Conservation (phyloP, 768 basidiomycete species). For the Rubroboletus pulcherrimus region DNA sequence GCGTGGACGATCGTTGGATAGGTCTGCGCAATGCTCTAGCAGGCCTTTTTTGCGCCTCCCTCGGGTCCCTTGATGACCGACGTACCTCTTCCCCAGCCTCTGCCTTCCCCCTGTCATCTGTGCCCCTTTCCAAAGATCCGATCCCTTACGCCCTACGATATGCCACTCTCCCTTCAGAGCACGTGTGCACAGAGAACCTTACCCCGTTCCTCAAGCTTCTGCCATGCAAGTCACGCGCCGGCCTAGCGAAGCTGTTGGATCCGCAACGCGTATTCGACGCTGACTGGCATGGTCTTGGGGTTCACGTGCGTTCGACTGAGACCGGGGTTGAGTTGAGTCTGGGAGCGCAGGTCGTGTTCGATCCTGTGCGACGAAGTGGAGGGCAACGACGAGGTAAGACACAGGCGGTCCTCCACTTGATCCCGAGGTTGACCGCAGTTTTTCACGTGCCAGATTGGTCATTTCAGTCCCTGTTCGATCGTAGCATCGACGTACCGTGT, state of each 20-base stretch:
- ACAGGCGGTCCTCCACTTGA: neutral
- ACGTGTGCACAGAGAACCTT: slow-evolving; percentile 96
- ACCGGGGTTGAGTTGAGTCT: slow-evolving; percentile 63
- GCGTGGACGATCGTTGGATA: slow-evolving; percentile 76
- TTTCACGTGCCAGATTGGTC: slow-evolving; percentile 60
- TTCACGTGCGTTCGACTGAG: slow-evolving; percentile 67
- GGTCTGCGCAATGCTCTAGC: slow-evolving; percentile 85
- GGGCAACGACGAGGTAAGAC: slow-evolving; percentile 52
- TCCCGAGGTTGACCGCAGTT: slow-evolving; percentile 2
- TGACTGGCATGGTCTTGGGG: slow-evolving; percentile 85
- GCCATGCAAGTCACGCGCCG: slow-evolving; percentile 87
- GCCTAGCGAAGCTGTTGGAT: slow-evolving; percentile 78
- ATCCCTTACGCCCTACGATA: slow-evolving; percentile 60
- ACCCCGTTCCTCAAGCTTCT: slow-evolving; percentile 94
- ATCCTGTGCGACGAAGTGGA: slow-evolving; percentile 62
- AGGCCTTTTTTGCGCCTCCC: slow-evolving; percentile 91
- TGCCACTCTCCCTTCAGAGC: slow-evolving; percentile 74
- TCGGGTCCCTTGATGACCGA: slow-evolving; percentile 71
- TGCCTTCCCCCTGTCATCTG: slow-evolving; percentile 61
- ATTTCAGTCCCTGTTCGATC: slow-evolving; percentile 62
- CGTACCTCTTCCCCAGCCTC: slow-evolving; percentile 65
- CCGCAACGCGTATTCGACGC: slow-evolving; percentile 85
- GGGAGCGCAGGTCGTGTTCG: slow-evolving; percentile 71
- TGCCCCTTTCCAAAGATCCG: slow-evolving; percentile 40
- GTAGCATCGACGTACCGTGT: slow-evolving; percentile 59